Evolutionary conservation across 345 rosid species (phyloP).

Genomic region (Turritis glabra): DNA sequence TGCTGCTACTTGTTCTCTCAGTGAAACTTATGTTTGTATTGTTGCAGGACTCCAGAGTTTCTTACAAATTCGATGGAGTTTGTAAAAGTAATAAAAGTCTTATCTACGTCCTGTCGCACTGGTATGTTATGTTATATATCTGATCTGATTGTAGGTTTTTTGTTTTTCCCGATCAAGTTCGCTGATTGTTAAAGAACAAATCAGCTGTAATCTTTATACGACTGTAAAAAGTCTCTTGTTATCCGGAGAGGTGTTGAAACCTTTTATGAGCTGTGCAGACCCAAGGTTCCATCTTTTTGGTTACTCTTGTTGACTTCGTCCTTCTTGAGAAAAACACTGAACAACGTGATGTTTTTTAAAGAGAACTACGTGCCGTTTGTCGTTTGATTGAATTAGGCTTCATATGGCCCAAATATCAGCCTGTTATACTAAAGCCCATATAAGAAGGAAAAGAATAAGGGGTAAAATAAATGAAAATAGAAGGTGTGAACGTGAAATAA

Average conservation of each 20-base stretch:
- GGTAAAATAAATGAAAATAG: background rate
- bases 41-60: background rate
- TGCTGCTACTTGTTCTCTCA: background rate
- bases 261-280: background rate
- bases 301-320: background rate
- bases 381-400: background rate
- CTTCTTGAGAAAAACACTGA: background rate
- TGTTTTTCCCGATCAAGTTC: background rate
- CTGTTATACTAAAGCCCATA: background rate
- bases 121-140: background rate
- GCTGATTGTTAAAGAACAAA: background rate
- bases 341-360: background rate
- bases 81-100: background rate
- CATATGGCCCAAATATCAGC: background rate
- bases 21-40: background rate
- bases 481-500: background rate
- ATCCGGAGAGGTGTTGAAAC: background rate
- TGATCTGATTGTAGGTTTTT: background rate
- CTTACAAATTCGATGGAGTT: background rate
- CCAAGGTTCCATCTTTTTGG: background rate
- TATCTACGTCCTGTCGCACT: background rate
- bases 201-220: background rate
- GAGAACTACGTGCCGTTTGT: conserved; percentile 1
- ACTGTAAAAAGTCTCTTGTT: background rate
- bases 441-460: background rate